phyloP scores from a whole-genome alignment of 352 stramenopile genomes.

The Phytophthora fragariaefolia region DNA sequence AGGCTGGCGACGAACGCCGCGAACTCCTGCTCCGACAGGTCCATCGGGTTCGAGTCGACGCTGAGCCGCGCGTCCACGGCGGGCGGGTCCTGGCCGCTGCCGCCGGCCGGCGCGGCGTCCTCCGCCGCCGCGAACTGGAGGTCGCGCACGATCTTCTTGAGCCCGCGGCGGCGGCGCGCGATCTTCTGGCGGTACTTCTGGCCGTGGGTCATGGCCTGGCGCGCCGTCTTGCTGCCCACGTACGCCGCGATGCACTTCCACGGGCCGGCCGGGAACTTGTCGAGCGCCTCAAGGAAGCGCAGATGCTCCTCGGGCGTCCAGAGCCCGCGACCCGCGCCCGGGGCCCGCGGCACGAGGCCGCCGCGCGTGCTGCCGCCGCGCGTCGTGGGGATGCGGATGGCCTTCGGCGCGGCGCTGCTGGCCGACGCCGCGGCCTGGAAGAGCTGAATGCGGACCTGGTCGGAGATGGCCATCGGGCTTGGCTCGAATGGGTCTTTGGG shows the following conservation, averaged over 20 bases:
- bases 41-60: conserved; percentile 27
- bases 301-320: conserved; percentile 58
- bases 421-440: conserved; percentile 28
- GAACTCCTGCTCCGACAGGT: conserved; percentile 37
- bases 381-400: conserved; percentile 43
- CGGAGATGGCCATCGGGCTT: conserved; percentile 39
- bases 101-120: background rate
- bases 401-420: conserved; percentile 21
- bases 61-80: conserved; percentile 11
- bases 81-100: conserved; percentile 7
- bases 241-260: conserved; percentile 61
- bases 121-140: conserved; percentile 30
- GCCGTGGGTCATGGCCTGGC: conserved; percentile 93
- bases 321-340: conserved; percentile 27
- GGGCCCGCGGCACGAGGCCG: conserved; percentile 3
- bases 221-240: conserved; percentile 65
- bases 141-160: conserved; percentile 47
- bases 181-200: conserved; percentile 93
- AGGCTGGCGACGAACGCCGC: conserved; percentile 32
- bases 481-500: too few relatives aligned
- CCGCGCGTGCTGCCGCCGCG: conserved; percentile 23
- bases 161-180: conserved; percentile 45
- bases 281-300: conserved; percentile 57
- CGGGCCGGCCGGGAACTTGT: conserved; percentile 51
- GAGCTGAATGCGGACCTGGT: conserved; percentile 42